Conservation (phyloP, 2,329 filamentous ascomycete species). For the Alternaria arborescens region DNA sequence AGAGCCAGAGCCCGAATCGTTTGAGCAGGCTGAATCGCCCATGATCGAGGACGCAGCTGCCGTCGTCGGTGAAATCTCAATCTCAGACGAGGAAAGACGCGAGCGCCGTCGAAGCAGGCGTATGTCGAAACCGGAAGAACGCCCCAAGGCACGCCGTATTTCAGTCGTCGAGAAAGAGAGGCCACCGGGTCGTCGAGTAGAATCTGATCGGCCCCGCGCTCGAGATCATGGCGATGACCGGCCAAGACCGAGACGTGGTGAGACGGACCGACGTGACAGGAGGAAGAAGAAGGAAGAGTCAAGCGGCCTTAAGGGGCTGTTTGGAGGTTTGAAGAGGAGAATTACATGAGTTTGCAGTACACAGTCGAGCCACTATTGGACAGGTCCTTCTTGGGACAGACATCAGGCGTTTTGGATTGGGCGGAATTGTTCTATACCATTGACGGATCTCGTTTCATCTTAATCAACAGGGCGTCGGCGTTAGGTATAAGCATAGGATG, state of each 20-base stretch:
- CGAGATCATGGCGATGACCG: conserved; percentile 37
- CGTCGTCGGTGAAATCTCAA: conserved; percentile 36
- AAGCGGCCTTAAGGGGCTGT: conserved; percentile 40
- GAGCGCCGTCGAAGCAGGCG: conserved; percentile 36
- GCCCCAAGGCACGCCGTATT: conserved; percentile 42
- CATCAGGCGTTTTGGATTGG: conserved; percentile 20
- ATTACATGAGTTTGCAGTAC: conserved; percentile 27
- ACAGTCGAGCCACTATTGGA: not conserved
- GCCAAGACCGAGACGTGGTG: conserved; percentile 33
- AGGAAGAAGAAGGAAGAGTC: conserved; percentile 44
- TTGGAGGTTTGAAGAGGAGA: conserved; percentile 45
- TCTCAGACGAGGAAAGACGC: conserved; percentile 41
- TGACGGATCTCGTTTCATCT: conserved; percentile 7
- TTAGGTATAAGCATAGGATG: conserved; percentile 9
- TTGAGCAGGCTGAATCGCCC: conserved; percentile 21
- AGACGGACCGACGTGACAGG: conserved; percentile 32
- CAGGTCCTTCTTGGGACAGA: conserved; percentile 18
- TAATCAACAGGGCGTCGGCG: conserved; percentile 6
- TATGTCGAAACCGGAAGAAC: conserved; percentile 40
- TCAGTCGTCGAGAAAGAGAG: conserved; percentile 44
- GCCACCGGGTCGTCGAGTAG: conserved; percentile 36
- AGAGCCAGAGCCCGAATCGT: conserved; percentile 20
- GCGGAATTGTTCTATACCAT: conserved; percentile 27
- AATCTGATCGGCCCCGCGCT: conserved; percentile 40
- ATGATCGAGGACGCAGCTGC: conserved; percentile 40